Evolutionary conservation across 495 filamentous ascomycete species (phyloP).

Genomic region (Choiromyces venosus): DNA sequence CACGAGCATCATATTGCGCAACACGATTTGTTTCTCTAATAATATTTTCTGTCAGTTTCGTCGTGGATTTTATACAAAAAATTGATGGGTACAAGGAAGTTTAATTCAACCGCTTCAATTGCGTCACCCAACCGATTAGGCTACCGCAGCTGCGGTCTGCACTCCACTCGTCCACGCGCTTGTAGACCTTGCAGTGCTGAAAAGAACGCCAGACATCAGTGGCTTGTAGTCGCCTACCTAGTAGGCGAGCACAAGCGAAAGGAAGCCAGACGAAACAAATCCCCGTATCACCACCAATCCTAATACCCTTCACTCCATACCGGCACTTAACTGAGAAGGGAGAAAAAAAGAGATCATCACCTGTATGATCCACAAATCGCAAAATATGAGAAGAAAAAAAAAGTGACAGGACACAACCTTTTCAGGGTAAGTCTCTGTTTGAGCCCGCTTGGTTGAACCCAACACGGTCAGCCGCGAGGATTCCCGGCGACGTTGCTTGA

Average conservation of each 20-base stretch:
- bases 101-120: not conserved
- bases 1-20: not conserved
- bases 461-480: slow-evolving; percentile 34
- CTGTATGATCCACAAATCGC: not conserved
- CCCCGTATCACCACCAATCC: slow-evolving; percentile 16
- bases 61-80: not conserved
- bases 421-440: slow-evolving; percentile 20
- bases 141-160: not conserved
- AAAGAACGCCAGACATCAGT: not conserved
- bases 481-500: slow-evolving; percentile 28
- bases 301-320: not conserved
- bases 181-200: not conserved
- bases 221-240: slow-evolving; percentile 15
- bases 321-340: not conserved
- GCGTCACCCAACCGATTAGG: not conserved
- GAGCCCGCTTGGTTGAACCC: slow-evolving; percentile 22
- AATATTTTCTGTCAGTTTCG: not conserved
- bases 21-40: not conserved
- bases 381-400: not conserved
- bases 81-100: not conserved
- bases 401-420: slow-evolving; percentile 25
- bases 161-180: not conserved
- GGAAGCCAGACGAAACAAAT: slow-evolving; percentile 31
- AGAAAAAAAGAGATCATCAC: not conserved
- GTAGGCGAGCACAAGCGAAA: slow-evolving; percentile 33